These are phyloP conservation scores for Passiflora organensis DNA, from an alignment of 345 rosid genomes.

Conservation along the genomic window DNA sequence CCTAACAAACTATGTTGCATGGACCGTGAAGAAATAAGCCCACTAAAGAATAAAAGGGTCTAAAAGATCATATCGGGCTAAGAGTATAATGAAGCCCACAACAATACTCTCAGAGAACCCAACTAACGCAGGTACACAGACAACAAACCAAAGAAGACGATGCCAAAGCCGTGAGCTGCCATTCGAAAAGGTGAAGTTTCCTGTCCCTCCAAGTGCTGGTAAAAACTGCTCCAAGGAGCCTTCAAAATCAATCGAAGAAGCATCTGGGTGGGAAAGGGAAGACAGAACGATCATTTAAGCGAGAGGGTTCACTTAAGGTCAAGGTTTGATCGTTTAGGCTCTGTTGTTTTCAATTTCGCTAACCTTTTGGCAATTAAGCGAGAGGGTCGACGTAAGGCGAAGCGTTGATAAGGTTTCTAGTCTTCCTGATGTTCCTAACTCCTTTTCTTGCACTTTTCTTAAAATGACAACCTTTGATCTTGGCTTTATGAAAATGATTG, in stretches of 20 bases:
- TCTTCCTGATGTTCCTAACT: too few relatives aligned
- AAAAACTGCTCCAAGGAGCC: constrained; percentile 24
- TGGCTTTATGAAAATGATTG: constrained; percentile 62
- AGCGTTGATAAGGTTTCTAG: too few relatives aligned
- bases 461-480: too few relatives aligned
- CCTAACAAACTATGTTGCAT: too few relatives aligned
- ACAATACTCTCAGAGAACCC: constrained; percentile 8
- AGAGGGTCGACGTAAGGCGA: too few relatives aligned
- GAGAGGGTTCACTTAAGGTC: constrained; percentile 44
- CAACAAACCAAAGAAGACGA: constrained; percentile 36
- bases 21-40: too few relatives aligned
- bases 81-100: too few relatives aligned
- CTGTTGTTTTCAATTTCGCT: too few relatives aligned
- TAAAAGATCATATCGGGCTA: too few relatives aligned
- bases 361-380: too few relatives aligned
- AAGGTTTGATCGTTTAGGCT: constrained; percentile 36
- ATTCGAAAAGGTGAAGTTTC: constrained; percentile 46
- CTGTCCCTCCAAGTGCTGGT: constrained; percentile 12
- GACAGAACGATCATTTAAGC: constrained; percentile 23
- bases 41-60: too few relatives aligned
- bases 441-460: too few relatives aligned
- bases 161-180: constrained; percentile 17
- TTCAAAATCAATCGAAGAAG: constrained; percentile 16
- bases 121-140: not conserved
- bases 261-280: constrained; percentile 11